Evolutionary conservation across 306 rosid genomes (phyloP).

Genomic region (Cyamopsis tetragonoloba): DNA sequence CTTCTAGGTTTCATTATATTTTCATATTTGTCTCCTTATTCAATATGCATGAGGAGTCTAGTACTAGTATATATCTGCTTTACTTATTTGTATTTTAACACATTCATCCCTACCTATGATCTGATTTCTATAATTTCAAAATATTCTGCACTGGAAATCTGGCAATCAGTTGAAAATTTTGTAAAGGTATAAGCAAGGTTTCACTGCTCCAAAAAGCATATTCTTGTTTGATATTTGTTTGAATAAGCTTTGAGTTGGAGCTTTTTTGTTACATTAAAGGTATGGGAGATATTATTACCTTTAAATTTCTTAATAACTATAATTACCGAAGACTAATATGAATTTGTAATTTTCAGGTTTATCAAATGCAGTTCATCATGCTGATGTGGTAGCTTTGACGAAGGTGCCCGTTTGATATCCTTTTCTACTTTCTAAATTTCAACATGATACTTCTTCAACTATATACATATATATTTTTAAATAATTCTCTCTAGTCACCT

Average conservation of each 20-base stretch:
- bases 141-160: neutral
- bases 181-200: neutral
- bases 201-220: neutral
- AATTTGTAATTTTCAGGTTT: conserved; percentile 47
- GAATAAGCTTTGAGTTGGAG: neutral
- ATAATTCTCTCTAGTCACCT: neutral
- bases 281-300: neutral
- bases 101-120: neutral
- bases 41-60: too few species aligned
- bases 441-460: conserved; percentile 6
- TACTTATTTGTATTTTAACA: neutral
- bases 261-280: neutral
- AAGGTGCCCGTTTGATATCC: conserved; percentile 47
- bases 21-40: neutral
- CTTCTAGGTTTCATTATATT: neutral
- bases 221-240: neutral
- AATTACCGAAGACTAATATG: conserved; percentile 10
- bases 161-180: neutral
- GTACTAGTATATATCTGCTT: neutral
- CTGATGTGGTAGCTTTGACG: conserved; percentile 71
- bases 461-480: neutral
- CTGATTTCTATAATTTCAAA: neutral
- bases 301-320: conserved; percentile 2
- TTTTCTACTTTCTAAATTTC: conserved; percentile 5
- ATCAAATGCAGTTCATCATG: conserved; percentile 51